These are phyloP conservation scores for Mortierella sp. DNA, from an alignment of 371 early-diverging fungal genomes.

Conservation along the genomic window DNA sequence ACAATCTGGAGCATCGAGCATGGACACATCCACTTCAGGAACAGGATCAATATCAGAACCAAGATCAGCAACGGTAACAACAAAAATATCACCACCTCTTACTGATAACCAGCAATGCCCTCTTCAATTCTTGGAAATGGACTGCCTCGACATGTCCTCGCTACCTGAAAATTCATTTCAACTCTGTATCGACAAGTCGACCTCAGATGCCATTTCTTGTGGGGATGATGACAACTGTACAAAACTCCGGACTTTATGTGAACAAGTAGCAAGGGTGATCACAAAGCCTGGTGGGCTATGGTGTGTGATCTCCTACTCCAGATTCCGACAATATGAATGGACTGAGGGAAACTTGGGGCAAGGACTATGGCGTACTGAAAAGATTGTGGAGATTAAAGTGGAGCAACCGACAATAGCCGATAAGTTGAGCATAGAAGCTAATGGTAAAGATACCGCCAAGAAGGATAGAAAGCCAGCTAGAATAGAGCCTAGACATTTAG, in stretches of 20 bases:
- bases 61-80: not conserved
- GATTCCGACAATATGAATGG: constrained; percentile 46
- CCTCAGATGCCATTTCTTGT: constrained; percentile 50
- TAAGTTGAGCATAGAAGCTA: not conserved
- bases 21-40: not conserved
- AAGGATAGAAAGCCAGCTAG: not conserved
- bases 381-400: constrained; percentile 29
- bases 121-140: constrained; percentile 42
- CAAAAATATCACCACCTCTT: not conserved
- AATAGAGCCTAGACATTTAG: not conserved
- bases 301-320: constrained; percentile 44
- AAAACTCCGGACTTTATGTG: constrained; percentile 35
- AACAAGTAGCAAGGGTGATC: constrained; percentile 35
- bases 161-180: constrained; percentile 12
- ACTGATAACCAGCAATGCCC: constrained; percentile 14
- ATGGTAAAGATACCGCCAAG: not conserved
- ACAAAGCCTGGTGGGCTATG: constrained; percentile 26
- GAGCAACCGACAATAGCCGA: not conserved
- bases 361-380: constrained; percentile 37
- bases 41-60: not conserved
- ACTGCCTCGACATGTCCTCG: constrained; percentile 41
- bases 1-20: not conserved
- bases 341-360: constrained; percentile 11
- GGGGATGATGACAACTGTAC: constrained; percentile 44
- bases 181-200: constrained; percentile 45